Conservation (phyloP, 805 yeast genomes). For the Ogataea wickerhamii region DNA sequence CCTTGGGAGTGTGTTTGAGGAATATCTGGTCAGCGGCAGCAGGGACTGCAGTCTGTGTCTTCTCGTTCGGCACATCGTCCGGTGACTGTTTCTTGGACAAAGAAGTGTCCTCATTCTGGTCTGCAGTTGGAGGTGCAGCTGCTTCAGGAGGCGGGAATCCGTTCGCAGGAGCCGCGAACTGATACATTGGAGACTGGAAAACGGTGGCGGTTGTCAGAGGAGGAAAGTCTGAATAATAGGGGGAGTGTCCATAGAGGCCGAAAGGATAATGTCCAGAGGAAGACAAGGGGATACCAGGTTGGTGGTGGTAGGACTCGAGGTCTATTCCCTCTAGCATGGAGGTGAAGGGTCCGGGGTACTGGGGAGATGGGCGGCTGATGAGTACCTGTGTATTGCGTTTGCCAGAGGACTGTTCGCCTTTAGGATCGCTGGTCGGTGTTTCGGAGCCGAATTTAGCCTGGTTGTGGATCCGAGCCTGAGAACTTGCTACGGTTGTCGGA, state of each 20-base stretch:
- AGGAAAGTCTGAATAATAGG: conserved; percentile 18
- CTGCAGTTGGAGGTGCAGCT: conserved; percentile 10
- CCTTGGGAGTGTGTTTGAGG: conserved; percentile 10
- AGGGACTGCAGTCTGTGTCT: neutral
- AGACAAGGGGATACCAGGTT: conserved; percentile 13
- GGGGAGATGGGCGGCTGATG: conserved; percentile 12
- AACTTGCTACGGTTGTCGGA: conserved; percentile 10
- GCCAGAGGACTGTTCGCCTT: neutral
- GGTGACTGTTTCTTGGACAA: neutral
- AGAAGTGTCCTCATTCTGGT: neutral
- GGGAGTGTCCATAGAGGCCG: conserved; percentile 21
- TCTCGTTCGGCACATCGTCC: neutral
- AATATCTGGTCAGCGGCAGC: conserved; percentile 6
- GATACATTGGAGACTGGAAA: conserved; percentile 14
- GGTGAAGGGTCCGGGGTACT: conserved; percentile 9
- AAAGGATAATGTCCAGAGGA: conserved; percentile 20
- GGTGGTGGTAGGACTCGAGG: conserved; percentile 15
- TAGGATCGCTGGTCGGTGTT: neutral
- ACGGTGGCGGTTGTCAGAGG: conserved; percentile 10
- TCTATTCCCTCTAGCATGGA: conserved; percentile 18
- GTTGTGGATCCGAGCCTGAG: neutral
- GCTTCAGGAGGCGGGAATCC: conserved; percentile 18
- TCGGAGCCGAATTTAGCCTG: neutral
- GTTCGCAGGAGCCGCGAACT: conserved; percentile 11
- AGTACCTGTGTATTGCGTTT: conserved; percentile 15